Conservation (phyloP, 2,329 filamentous ascomycete species). For the Scortechinia acanthostroma region DNA sequence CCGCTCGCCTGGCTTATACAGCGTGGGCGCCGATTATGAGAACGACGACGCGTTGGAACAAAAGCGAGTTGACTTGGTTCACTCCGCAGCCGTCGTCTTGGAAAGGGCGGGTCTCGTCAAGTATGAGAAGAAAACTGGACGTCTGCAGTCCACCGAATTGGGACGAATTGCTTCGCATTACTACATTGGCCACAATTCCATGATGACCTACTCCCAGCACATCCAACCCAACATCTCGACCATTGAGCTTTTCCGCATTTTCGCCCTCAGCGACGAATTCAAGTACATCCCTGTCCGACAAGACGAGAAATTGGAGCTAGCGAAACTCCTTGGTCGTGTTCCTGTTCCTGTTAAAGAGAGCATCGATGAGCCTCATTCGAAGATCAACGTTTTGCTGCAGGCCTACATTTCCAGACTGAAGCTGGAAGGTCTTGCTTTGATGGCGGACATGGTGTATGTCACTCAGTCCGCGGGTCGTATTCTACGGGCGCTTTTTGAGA, state of each 20-base stretch:
- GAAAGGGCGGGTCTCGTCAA: conserved; percentile 85
- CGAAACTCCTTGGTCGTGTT: conserved; percentile 80
- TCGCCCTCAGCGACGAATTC: conserved; percentile 93
- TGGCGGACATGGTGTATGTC: conserved; percentile 98
- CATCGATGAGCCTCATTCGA: conserved; percentile 91
- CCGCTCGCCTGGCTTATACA: conserved; percentile 86
- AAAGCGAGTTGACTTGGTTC: conserved; percentile 92
- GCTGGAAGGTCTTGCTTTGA: conserved; percentile 85
- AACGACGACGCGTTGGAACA: conserved; percentile 87
- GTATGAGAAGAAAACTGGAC: conserved; percentile 89
- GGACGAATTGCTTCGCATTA: conserved; percentile 95
- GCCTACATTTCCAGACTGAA: conserved; percentile 93
- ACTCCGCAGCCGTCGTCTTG: conserved; percentile 81
- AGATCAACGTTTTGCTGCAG: conserved; percentile 95
- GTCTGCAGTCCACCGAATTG: conserved; percentile 83
- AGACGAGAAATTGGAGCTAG: conserved; percentile 93
- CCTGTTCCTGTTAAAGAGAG: conserved; percentile 96
- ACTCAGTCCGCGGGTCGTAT: conserved; percentile 97
- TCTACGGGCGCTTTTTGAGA: conserved; percentile 89
- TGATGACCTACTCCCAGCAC: conserved; percentile 93
- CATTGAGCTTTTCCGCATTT: conserved; percentile 94
- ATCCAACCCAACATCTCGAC: conserved; percentile 87
- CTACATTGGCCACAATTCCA: conserved; percentile 92
- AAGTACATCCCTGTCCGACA: conserved; percentile 97
- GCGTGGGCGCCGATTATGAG: conserved; percentile 91